phyloP scores from a whole-genome alignment of 2,329 filamentous ascomycete genomes.

The Teratosphaeria gauchensis region DNA sequence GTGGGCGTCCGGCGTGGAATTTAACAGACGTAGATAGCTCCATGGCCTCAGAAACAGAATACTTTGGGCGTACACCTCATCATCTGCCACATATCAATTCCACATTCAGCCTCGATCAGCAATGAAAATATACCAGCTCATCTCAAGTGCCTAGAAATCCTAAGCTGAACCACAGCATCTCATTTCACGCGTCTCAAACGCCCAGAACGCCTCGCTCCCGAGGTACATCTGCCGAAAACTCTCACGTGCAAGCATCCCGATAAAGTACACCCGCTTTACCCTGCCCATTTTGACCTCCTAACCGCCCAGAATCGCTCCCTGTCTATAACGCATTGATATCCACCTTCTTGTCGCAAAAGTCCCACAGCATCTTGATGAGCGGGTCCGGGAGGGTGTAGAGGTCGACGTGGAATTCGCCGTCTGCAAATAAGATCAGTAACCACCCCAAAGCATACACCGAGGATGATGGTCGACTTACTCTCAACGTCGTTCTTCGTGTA shows the following conservation, averaged over 20 bases:
- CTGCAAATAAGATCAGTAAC: conserved; percentile 32
- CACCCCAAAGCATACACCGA: background rate
- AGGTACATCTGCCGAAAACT: background rate
- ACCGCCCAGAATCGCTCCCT: background rate
- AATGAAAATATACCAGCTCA: background rate
- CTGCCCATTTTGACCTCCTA: background rate
- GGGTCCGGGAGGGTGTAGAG: conserved; percentile 90
- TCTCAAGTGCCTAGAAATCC: background rate
- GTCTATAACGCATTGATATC: conserved; percentile 8
- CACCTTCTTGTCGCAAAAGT: conserved; percentile 50
- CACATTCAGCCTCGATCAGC: background rate
- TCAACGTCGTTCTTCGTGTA: conserved; percentile 97
- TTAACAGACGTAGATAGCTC: background rate
- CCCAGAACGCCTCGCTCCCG: background rate
- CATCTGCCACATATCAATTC: too few species aligned
- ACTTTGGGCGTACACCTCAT: background rate
- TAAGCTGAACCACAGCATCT: background rate
- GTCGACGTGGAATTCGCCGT: conserved; percentile 96
- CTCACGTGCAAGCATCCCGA: background rate
- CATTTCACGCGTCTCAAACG: background rate
- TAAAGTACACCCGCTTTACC: background rate
- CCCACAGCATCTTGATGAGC: conserved; percentile 91
- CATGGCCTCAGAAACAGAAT: background rate
- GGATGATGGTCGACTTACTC: conserved; percentile 40
- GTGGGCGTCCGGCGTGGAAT: background rate